phyloP scores from a whole-genome alignment of 768 basidiomycete genomes.

The Daedaleopsis sinensis region DNA sequence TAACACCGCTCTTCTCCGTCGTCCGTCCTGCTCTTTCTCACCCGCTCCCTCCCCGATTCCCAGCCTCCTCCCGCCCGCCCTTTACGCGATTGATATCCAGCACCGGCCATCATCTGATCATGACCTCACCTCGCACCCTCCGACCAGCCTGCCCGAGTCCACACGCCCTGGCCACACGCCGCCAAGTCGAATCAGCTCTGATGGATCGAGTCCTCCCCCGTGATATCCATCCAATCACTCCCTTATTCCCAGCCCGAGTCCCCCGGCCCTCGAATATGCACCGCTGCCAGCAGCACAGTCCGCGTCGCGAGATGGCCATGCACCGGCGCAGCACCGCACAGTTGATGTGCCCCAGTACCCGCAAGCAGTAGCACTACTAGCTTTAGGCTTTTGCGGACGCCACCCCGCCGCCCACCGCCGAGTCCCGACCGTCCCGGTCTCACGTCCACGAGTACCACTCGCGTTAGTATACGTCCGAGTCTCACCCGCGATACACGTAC shows the following conservation, averaged over 20 bases:
- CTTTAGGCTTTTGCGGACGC: no score
- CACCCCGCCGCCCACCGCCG: no score
- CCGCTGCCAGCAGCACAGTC: not conserved
- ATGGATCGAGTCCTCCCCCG: slow-evolving; percentile 13
- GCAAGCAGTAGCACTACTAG: no score
- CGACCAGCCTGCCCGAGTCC: not conserved
- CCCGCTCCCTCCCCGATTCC: not conserved
- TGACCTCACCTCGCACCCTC: not conserved
- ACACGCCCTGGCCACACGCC: slow-evolving; percentile 9
- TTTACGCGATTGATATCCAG: no score
- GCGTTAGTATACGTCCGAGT: no score
- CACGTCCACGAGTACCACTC: no score
- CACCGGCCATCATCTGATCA: not conserved
- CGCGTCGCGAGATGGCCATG: not conserved
- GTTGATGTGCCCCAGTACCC: no score
- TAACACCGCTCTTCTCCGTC: slow-evolving; percentile 18
- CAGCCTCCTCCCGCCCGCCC: not conserved
- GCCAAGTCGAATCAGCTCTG: slow-evolving; percentile 15
- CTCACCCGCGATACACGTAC: no score
- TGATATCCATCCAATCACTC: no score
- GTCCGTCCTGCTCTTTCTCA: not conserved
- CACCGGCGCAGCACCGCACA: not conserved
- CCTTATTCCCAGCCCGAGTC: not conserved
- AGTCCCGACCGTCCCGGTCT: no score
- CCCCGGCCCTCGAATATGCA: no score